A percentile compares a stretch with the other conserved stretches of the same genome.
phyloP scores from a whole-genome alignment of 164 flowering plant species.

The Aristolochia californica region DNA sequence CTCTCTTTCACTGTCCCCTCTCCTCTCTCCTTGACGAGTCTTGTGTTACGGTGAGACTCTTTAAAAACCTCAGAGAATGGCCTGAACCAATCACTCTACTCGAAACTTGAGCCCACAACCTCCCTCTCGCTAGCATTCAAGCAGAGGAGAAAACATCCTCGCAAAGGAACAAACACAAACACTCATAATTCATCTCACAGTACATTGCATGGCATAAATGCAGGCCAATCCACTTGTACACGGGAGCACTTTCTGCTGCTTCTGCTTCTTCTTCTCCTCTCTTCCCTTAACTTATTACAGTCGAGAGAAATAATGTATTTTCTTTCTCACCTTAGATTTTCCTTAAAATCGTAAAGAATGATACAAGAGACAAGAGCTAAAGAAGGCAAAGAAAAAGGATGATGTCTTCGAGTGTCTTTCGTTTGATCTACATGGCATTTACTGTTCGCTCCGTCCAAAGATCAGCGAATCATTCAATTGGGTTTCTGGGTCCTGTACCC shows the following conservation, averaged over 20 bases:
- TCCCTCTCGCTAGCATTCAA: not conserved
- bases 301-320: no score
- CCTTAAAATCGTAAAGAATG: no score
- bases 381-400: no score
- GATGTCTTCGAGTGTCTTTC: no score
- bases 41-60: constrained; percentile 7
- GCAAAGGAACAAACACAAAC: constrained; percentile 40
- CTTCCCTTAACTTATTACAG: not conserved
- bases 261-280: not conserved
- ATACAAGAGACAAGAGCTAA: no score
- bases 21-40: constrained; percentile 12
- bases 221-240: constrained; percentile 20
- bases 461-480: no score
- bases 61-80: constrained; percentile 8
- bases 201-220: constrained; percentile 45
- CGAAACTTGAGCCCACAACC: constrained; percentile 40
- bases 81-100: constrained; percentile 28
- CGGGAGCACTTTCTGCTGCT: constrained; percentile 22
- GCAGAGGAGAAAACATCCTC: constrained; percentile 27
- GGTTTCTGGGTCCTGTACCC: no score
- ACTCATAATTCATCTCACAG: constrained; percentile 38
- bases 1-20: constrained; percentile 11
- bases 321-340: no score
- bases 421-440: no score
- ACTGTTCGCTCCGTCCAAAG: no score